Conservation (phyloP, 192 early-diverging fungal genomes). For the Podila epicladia region DNA sequence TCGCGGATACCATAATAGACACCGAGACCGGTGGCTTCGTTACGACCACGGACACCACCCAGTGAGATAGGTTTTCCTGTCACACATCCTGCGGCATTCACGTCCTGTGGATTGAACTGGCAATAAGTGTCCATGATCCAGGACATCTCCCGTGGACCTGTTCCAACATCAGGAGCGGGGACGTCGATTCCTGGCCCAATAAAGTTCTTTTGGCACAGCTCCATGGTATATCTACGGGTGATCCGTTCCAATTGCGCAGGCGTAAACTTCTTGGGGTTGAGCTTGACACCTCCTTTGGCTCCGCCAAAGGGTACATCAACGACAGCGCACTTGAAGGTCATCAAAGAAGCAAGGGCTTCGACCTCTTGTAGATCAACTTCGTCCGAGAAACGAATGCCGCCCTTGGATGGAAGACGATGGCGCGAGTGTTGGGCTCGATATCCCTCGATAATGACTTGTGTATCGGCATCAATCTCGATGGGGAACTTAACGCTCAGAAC, state of each 20-base stretch:
- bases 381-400: conserved; percentile 83
- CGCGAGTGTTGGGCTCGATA: conserved; percentile 89
- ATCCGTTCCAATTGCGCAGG: conserved; percentile 78
- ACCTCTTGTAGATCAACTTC: conserved; percentile 87
- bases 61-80: conserved; percentile 83
- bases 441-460: conserved; percentile 75
- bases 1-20: conserved; percentile 85
- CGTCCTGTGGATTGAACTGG: conserved; percentile 83
- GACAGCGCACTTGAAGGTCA: conserved; percentile 90
- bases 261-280: conserved; percentile 83
- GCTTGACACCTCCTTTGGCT: conserved; percentile 86
- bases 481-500: conserved; percentile 83
- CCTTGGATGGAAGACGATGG: conserved; percentile 82
- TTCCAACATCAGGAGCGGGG: conserved; percentile 88
- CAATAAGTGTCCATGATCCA: conserved; percentile 90
- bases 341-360: conserved; percentile 83
- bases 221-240: conserved; percentile 85
- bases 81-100: conserved; percentile 83
- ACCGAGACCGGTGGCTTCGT: conserved; percentile 84
- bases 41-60: conserved; percentile 85
- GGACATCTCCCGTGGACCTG: conserved; percentile 83
- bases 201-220: conserved; percentile 88
- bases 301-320: conserved; percentile 84
- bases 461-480: conserved; percentile 71
- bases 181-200: conserved; percentile 86